Base-by-base conservation (phyloP, 202 grass and related monocot species). In the Setaria italica region DNA sequence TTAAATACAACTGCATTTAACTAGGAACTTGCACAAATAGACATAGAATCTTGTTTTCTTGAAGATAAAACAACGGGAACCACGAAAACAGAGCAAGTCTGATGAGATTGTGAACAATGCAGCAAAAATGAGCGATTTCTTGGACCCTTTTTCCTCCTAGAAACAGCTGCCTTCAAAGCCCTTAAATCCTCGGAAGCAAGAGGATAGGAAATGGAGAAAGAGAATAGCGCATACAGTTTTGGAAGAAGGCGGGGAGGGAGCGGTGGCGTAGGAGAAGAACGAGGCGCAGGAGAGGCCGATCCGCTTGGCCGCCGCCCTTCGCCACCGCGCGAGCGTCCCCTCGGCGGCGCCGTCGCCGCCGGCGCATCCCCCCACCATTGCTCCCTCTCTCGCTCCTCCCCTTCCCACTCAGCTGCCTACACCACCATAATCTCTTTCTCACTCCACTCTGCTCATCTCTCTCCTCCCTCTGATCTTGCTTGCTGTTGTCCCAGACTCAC, bases 231-330 rank as follows among this genome's bases (percentile, higher is more conserved):
- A 29, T 90, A 98, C 95, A 17, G 89, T 90, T 70, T 92, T 95
- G 39, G 89, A 68, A 60, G 89, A 46, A 66, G 83, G 82, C 54
- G 83, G 30, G 81, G 93, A 87, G 54, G 91, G 85, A 60, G 83
- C 80, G 25, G 77, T 58, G 65, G 79, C 66, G 33, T 89, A 69
- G 79, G 82, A 65, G 91, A 78, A 92, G 87, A 92, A 85, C 72
- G 88, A 82, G 70, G 83, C 89, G 71, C 92, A 98, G 45, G 92
- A 89, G 69, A 98, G 77, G 20, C 89, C 84, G 84, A 96, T 91
- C 30, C 83, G 81, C 81, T 86, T 96, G 77, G 90, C 87, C 13
- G 91, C 87, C 54, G 87, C 86, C 88, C 81, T 81, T 62, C 91
- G 86, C 94, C 91, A 93, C 80, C 84, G 74, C 57, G 83, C 45